Base-by-base conservation (phyloP, 73 alveolate genomes). In the Tetrahymena thermophila region DNA sequence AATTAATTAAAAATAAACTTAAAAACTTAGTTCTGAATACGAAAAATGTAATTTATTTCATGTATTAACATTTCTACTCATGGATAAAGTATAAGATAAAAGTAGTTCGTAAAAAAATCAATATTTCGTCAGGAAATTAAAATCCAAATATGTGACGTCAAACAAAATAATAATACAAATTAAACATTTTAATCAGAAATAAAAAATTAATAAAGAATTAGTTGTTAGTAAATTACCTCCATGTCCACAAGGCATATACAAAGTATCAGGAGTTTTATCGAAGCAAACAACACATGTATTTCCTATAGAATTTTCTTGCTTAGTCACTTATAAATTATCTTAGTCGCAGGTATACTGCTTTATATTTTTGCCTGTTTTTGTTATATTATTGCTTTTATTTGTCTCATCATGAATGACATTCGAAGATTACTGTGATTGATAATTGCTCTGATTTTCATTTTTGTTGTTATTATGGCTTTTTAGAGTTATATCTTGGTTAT, bases 241-340 rank as follows among this genome's bases (percentile, higher is more conserved):
- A 89, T 95, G 97, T 1, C 97, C 97, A 42, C 97, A 95, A 34
- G 93, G 57, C 97, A 95, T 95, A 43, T 85, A 95, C 43, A 95
- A 8, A 34, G 97, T 94, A 34, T 95, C 94, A 15, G 97, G 95
- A 3, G 34, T 35, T 43, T 95, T 95, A n/a, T 95, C 97, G 35
- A 50, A 95, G 71, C 97, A 95, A 25, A 95, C 85, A 31, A 89
- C 84, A 56, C 97, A 95, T n/a, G 37, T 31, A 31, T 71, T 71
- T n/a, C 89, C 37, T 9, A 71, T 71, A 31, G 89, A 71, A 71
- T 71, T 71, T 19, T 71, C 89, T 71, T 71, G 89, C 37, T 71
- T 71, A 28, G 42, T 71, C n/a, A 71, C 37, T 71, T 71, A 25
- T 25, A 28, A 28, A 71, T 71, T 71, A 4, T 71, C 89, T n/a